Evolutionary conservation across 2,329 filamentous ascomycete genomes (phyloP), one percentile per base, ranked within the genome.

Genomic region (Ceratocystis eucalypticola): DNA sequence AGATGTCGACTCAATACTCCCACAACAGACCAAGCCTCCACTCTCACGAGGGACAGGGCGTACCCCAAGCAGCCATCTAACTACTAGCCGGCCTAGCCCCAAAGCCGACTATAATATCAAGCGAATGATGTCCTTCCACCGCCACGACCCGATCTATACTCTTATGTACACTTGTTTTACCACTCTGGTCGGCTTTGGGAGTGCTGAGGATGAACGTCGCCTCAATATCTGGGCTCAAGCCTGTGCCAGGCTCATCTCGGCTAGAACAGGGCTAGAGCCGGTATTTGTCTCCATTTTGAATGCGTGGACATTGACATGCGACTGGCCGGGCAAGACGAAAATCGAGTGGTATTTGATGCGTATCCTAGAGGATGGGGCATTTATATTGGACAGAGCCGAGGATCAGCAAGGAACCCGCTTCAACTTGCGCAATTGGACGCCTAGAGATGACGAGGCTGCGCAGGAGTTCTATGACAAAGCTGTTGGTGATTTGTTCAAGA

Each of bases 321-420:
- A 92, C 75, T 97, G 93, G 92, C 88, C 90, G 50, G 91, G 91
- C 67, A 91, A 88, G 72, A 84, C 87, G 70, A 94, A 91, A 70
- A 86, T 99, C 80, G 92, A 96, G 76, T 88, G 91, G 76, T 97
- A 93, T 74, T 83, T 99, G 12, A 94, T 96, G 89, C 89, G 94
- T 74, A 90, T 95, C 68, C 83, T 99, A 41, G 90, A 96, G 76
- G 89, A 95, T 71, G 94, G 94, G 70, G 88, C 91, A 48, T 96
- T 96, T 73, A 80, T 97, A 67, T 80, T 96, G 71, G 91, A 96
- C 72, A 87, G 88, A 72, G 86, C 89, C 72, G 89, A 92, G 74
- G 88, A 91, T 72, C 88, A 90, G 71, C 82, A 88, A 69, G 84
- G 86, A 45, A 85, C 86, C 68, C 80, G 87, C 69, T 82, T 87